phyloP scores from a whole-genome alignment of 495 filamentous ascomycete genomes.

The Penicillium salamii region DNA sequence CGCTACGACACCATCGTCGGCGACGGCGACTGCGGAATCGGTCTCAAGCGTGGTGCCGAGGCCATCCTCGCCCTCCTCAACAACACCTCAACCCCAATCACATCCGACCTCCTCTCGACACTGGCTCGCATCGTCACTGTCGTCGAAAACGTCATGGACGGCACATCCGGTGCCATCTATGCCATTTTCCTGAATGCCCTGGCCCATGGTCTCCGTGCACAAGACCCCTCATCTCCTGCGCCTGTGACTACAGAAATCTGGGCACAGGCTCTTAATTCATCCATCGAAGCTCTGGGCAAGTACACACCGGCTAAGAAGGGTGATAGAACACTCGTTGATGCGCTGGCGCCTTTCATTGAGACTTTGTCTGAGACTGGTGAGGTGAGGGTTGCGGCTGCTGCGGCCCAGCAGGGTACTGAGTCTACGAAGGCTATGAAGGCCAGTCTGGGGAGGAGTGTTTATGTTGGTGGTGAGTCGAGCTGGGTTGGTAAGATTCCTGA shows the following conservation, averaged over 20 bases:
- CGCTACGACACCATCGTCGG: slow-evolving; percentile 89
- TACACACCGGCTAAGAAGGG: slow-evolving; percentile 91
- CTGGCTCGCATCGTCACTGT: slow-evolving; percentile 74
- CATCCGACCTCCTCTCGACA: slow-evolving; percentile 67
- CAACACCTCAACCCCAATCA: slow-evolving; percentile 43
- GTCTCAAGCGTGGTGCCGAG: slow-evolving; percentile 87
- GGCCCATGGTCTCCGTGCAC: slow-evolving; percentile 65
- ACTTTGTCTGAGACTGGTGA: slow-evolving; percentile 60
- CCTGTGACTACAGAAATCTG: slow-evolving; percentile 58
- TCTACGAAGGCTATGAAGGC: slow-evolving; percentile 89
- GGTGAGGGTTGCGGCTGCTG: slow-evolving; percentile 67
- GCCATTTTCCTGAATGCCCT: slow-evolving; percentile 95
- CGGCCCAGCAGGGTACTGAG: slow-evolving; percentile 72
- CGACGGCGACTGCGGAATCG: slow-evolving; percentile 93
- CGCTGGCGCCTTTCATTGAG: slow-evolving; percentile 82
- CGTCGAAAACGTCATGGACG: slow-evolving; percentile 91
- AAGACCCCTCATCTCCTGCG: slow-evolving; percentile 46
- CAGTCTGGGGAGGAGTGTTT: slow-evolving; percentile 82
- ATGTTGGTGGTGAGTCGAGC: slow-evolving; percentile 79
- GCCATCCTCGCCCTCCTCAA: slow-evolving; percentile 68
- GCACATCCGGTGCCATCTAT: slow-evolving; percentile 91
- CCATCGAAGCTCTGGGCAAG: slow-evolving; percentile 65
- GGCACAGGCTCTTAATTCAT: slow-evolving; percentile 69
- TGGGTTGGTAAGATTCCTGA: slow-evolving; percentile 80
- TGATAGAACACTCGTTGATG: slow-evolving; percentile 89